Evolutionary conservation across 1,284 basidiomycete genomes (phyloP).

Genomic region (Xerocomus alliaceus): DNA sequence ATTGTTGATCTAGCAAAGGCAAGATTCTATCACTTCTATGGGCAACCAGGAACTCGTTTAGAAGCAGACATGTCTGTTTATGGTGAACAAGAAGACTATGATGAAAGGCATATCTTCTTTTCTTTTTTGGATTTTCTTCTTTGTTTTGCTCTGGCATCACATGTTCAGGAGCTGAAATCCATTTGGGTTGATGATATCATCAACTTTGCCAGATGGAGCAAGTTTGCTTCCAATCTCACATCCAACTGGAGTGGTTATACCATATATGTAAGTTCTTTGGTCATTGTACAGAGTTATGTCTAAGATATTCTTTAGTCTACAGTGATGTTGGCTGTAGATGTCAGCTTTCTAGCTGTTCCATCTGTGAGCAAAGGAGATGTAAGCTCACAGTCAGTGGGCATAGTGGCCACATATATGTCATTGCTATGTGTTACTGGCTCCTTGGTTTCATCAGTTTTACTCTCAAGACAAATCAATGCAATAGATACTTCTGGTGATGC

Average conservation of each 20-base stretch:
- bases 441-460: not conserved
- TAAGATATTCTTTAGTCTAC: not conserved
- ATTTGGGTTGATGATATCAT: conserved; percentile 1
- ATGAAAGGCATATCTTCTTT: not conserved
- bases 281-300: too few relatives aligned
- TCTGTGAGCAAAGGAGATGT: not conserved
- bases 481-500: not conserved
- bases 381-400: not conserved
- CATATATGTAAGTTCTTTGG: not conserved
- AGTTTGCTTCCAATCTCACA: not conserved
- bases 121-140: not conserved
- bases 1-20: not conserved
- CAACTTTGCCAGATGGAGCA: not conserved
- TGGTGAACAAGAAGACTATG: not conserved
- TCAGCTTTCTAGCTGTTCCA: not conserved
- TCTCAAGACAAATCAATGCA: not conserved
- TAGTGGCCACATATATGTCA: conserved; percentile 1
- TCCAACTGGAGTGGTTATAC: not conserved
- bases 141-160: not conserved
- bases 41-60: conserved; percentile 3
- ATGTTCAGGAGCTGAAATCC: not conserved
- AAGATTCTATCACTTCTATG: conserved; percentile 3
- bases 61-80: conserved; percentile 1
- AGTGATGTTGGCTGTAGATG: conserved; percentile 5
- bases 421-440: not conserved